phyloP scores from a whole-genome alignment of 352 stramenopile genomes.

The Pythium monospermum region DNA sequence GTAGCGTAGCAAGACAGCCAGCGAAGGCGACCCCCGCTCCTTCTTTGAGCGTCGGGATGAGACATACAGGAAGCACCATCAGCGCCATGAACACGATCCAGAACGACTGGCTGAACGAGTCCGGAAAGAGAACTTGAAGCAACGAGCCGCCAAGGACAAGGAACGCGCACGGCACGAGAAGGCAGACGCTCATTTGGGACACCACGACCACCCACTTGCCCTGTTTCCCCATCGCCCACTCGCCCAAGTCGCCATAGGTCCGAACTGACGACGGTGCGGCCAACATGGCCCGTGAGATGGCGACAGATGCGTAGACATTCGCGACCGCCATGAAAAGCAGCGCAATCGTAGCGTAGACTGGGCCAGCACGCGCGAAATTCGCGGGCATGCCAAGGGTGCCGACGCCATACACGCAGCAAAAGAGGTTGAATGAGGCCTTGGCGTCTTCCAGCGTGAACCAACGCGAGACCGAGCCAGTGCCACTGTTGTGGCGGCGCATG shows the following conservation, averaged over 20 bases:
- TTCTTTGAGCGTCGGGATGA: slow-evolving; percentile 34
- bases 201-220: slow-evolving; percentile 24
- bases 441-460: slow-evolving; percentile 28
- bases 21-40: slow-evolving; percentile 23
- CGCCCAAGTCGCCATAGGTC: slow-evolving; percentile 33
- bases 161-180: slow-evolving; percentile 24
- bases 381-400: slow-evolving; percentile 35
- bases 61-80: slow-evolving; percentile 23
- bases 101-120: slow-evolving; percentile 9
- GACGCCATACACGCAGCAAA: slow-evolving; percentile 34
- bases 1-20: slow-evolving; percentile 28
- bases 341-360: slow-evolving; percentile 18
- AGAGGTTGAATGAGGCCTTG: slow-evolving; percentile 28
- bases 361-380: slow-evolving; percentile 32
- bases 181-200: slow-evolving; percentile 23
- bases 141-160: slow-evolving; percentile 29
- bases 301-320: slow-evolving; percentile 32
- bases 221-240: slow-evolving; percentile 25
- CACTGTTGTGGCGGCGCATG: too few species aligned
- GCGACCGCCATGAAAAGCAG: slow-evolving; percentile 30
- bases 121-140: slow-evolving; percentile 19
- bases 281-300: slow-evolving; percentile 27
- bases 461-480: too few species aligned
- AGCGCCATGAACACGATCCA: slow-evolving; percentile 36
- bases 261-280: slow-evolving; percentile 23